Percentiles rank a stretch among this genome's conserved stretches.
Conservation (phyloP, 148 eudicot genomes). For the Arctostaphylos glauca region DNA sequence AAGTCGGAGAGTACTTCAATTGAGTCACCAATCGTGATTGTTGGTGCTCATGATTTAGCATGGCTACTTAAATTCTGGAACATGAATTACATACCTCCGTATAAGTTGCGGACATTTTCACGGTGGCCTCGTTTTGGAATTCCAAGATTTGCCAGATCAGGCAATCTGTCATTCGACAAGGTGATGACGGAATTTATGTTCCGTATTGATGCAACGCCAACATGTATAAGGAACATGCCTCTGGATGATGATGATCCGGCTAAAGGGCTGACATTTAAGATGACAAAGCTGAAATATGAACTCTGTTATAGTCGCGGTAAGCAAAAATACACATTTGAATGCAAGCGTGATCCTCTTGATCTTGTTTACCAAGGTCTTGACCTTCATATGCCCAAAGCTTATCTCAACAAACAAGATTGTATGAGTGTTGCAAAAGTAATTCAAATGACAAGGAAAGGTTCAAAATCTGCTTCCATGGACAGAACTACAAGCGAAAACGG, state of each 20-base stretch:
- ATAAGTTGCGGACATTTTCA: constrained; percentile 83
- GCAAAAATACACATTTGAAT: constrained; percentile 83
- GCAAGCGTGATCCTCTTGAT: constrained; percentile 88
- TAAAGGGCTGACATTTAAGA: constrained; percentile 81
- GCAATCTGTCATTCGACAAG: constrained; percentile 87
- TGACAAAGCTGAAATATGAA: constrained; percentile 84
- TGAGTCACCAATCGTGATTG: constrained; percentile 56
- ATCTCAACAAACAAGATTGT: constrained; percentile 62
- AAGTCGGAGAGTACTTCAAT: constrained; percentile 26
- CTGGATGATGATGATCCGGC: constrained; percentile 97
- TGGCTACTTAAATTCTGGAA: constrained; percentile 92
- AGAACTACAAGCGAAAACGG: constrained; percentile 44
- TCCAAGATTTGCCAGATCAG: constrained; percentile 90
- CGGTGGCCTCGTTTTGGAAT: constrained; percentile 98
- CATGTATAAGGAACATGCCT: constrained; percentile 83
- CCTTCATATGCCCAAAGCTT: constrained; percentile 87
- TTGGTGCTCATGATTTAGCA: constrained; percentile 95
- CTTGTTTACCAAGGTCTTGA: constrained; percentile 94
- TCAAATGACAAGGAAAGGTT: constrained; percentile 69
- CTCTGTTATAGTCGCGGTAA: constrained; percentile 75
- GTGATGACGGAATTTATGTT: constrained; percentile 99
- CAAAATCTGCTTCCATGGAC: constrained; percentile 75
- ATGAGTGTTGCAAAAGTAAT: constrained; percentile 57
- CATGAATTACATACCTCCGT: constrained; percentile 78
- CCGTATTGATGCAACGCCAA: constrained; percentile 83